Percentiles rank a stretch among this genome's conserved stretches.
Evolutionary conservation across 2,329 filamentous ascomycete species (phyloP).

Genomic region (Colletotrichum lupini): DNA sequence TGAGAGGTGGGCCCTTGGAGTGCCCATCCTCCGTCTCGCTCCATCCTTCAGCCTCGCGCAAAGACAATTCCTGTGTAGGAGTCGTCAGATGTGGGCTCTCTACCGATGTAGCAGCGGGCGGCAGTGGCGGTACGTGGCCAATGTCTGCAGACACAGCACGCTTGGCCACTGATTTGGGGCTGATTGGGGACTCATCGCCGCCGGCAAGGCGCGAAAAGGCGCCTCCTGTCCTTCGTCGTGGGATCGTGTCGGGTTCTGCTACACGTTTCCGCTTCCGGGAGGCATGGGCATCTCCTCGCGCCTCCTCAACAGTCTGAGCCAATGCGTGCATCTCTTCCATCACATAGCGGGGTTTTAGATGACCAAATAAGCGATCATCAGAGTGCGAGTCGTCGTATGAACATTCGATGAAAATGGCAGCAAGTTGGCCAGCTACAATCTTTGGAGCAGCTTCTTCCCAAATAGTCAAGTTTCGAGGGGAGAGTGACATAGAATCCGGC

Average conservation of each 20-base stretch:
- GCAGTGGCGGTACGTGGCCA: slow-evolving; percentile 59
- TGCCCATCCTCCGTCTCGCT: slow-evolving; percentile 30
- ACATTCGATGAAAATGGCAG: slow-evolving; percentile 94
- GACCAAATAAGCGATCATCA: slow-evolving; percentile 85
- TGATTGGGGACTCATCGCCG: slow-evolving; percentile 58
- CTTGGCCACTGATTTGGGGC: slow-evolving; percentile 57
- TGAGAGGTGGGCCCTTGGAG: slow-evolving; percentile 62
- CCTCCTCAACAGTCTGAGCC: slow-evolving; percentile 75
- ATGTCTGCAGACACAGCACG: slow-evolving; percentile 39
- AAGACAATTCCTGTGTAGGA: slow-evolving; percentile 58
- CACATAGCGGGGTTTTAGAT: slow-evolving; percentile 85
- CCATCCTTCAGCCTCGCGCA: slow-evolving; percentile 49
- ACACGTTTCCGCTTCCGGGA: slow-evolving; percentile 74
- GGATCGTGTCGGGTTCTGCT: slow-evolving; percentile 49
- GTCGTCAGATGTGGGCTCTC: slow-evolving; percentile 57
- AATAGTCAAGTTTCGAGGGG: slow-evolving; percentile 82
- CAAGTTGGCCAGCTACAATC: slow-evolving; percentile 76
- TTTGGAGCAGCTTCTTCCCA: slow-evolving; percentile 93
- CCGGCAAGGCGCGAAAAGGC: slow-evolving; percentile 31
- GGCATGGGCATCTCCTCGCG: slow-evolving; percentile 47
- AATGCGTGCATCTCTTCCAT: slow-evolving; percentile 81
- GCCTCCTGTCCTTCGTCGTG: slow-evolving; percentile 27
- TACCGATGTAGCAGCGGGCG: slow-evolving; percentile 40
- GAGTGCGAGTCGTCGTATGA: slow-evolving; percentile 87
- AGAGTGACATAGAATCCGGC: slow-evolving; percentile 85